Conservation (phyloP, 495 filamentous ascomycete genomes). For the Peziza echinospora region DNA sequence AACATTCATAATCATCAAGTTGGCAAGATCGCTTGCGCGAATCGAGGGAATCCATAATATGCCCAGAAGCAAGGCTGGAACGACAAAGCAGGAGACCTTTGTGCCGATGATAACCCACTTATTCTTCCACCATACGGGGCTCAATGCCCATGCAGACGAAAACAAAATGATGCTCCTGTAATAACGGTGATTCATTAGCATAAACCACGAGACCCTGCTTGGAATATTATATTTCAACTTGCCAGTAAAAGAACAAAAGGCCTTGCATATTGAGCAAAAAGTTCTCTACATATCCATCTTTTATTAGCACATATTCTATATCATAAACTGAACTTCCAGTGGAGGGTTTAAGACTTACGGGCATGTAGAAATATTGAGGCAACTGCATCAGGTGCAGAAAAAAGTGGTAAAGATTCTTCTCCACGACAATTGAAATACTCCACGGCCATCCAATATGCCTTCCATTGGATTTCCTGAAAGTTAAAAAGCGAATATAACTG, state of each 20-base stretch:
- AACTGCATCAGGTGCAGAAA: slow-evolving; percentile 4
- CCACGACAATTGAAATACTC: slow-evolving; percentile 5
- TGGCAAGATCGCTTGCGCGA: slow-evolving; percentile 2
- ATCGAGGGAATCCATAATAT: slow-evolving; percentile 1
- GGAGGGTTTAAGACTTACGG: too few species aligned
- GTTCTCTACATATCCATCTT: slow-evolving; percentile 2
- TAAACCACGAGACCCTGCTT: neutral
- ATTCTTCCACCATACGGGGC: slow-evolving; percentile 10
- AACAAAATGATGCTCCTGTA: slow-evolving; percentile 8
- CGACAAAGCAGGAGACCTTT: slow-evolving; percentile 7
- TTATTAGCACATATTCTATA: neutral
- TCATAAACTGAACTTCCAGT: neutral
- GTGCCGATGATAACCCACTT: slow-evolving; percentile 4
- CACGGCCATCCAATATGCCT: slow-evolving; percentile 7
- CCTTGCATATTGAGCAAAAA: slow-evolving; percentile 9
- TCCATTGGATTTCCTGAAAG: slow-evolving; percentile 6
- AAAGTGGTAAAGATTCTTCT: slow-evolving; percentile 5
- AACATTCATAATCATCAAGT: slow-evolving; percentile 7
- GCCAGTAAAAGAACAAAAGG: slow-evolving; percentile 10
- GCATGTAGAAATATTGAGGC: neutral
- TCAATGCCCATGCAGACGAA: slow-evolving; percentile 8
- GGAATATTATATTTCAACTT: too few species aligned
- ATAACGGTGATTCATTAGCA: neutral
- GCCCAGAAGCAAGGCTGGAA: slow-evolving; percentile 6
- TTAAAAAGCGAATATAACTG: slow-evolving; percentile 10